Conservation (phyloP, 257 asterid species). For the Primulina huaijiensis region DNA sequence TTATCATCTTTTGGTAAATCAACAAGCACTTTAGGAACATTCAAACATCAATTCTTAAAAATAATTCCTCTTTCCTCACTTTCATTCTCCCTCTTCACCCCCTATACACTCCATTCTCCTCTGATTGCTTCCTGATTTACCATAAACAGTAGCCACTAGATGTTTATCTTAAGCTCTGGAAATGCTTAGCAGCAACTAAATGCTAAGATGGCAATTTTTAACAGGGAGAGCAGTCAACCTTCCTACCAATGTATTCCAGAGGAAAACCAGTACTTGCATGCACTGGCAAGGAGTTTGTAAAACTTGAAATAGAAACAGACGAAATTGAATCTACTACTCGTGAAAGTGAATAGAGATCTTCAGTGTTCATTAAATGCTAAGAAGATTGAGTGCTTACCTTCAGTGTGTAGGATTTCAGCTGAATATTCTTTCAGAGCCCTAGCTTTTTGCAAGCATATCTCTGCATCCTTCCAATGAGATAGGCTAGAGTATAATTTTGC, state of each 20-base stretch:
- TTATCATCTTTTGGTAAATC: not conserved
- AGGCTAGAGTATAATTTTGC: slow-evolving; percentile 87
- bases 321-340: not conserved
- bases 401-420: slow-evolving; percentile 75
- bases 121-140: not conserved
- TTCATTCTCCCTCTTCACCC: not conserved
- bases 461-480: slow-evolving; percentile 93
- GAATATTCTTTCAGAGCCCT: slow-evolving; percentile 68
- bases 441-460: slow-evolving; percentile 84
- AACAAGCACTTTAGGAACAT: not conserved
- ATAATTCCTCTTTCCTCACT: not conserved
- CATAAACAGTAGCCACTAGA: not conserved
- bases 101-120: not conserved
- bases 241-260: not conserved
- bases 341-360: not conserved
- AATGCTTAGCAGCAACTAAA: not conserved
- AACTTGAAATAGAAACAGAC: slow-evolving; percentile 1
- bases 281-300: slow-evolving; percentile 3
- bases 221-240: not conserved
- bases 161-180: not conserved
- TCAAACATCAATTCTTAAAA: not conserved
- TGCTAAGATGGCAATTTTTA: not conserved
- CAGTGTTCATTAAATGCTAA: not conserved
- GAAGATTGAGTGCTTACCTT: slow-evolving; percentile 51
- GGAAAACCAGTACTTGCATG: not conserved